phyloP scores from a whole-genome alignment of 177 flowering plant genomes.

The Vitis hybrid region DNA sequence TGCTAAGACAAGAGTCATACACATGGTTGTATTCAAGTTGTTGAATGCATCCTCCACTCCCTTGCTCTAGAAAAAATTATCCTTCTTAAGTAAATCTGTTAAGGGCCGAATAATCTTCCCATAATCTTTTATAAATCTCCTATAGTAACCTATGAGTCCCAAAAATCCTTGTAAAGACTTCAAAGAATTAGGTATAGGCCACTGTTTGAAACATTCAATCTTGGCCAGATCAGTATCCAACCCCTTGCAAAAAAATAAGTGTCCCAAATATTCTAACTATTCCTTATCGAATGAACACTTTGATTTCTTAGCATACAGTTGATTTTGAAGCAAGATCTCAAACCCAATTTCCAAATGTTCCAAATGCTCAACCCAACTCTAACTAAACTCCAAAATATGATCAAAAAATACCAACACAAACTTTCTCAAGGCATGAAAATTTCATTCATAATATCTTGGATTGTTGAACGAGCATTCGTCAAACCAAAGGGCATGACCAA shows the following conservation, averaged over 20 bases:
- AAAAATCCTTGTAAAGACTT: no score
- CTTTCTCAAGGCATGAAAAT: background rate
- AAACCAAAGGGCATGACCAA: no score
- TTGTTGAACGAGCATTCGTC: no score
- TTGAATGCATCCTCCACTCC: no score
- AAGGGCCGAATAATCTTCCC: background rate
- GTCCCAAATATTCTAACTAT: background rate
- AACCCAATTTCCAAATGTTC: constrained; percentile 8
- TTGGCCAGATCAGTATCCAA: background rate
- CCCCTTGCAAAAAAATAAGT: background rate
- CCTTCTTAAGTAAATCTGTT: background rate
- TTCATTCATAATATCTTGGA: no score
- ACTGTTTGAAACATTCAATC: background rate
- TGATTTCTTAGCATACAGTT: background rate
- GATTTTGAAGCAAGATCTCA: background rate
- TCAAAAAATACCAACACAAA: constrained; percentile 10
- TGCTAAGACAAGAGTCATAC: no score
- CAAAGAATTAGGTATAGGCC: background rate
- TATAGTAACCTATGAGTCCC: background rate
- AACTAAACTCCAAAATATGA: no score
- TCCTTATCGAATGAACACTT: constrained; percentile 6
- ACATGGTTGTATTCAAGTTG: no score
- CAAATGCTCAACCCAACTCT: background rate
- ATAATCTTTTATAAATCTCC: background rate
- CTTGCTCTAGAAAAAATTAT: no score